A percentile compares a stretch with the other conserved stretches of the same genome.
phyloP scores from a whole-genome alignment of 352 stramenopile genomes.

The Globisporangium carolinianum region DNA sequence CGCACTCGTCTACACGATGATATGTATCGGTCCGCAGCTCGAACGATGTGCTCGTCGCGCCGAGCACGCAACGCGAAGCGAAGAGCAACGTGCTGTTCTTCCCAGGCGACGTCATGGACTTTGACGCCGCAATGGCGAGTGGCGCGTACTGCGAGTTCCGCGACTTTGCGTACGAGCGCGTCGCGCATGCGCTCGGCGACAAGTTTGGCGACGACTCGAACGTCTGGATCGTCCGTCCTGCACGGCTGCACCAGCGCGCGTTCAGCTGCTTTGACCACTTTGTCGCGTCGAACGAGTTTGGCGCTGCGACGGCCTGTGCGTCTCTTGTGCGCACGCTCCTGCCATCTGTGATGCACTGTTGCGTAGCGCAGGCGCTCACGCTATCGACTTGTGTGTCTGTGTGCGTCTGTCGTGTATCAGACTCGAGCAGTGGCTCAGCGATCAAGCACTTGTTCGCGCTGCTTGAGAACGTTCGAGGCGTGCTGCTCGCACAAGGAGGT shows the following conservation, averaged over 20 bases:
- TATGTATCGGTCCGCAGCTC: slow-evolving; percentile 15
- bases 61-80: slow-evolving; percentile 11
- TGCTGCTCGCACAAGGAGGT: slow-evolving; percentile 8
- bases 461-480: slow-evolving; percentile 24
- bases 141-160: slow-evolving; percentile 36
- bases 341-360: neutral
- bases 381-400: neutral
- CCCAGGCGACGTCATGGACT: slow-evolving; percentile 60
- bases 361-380: neutral
- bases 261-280: slow-evolving; percentile 69
- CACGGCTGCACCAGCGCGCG: slow-evolving; percentile 27
- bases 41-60: slow-evolving; percentile 47
- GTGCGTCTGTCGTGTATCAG: slow-evolving; percentile 8
- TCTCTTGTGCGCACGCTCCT: neutral
- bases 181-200: slow-evolving; percentile 29
- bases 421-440: slow-evolving; percentile 22
- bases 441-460: slow-evolving; percentile 33
- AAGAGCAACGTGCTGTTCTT: slow-evolving; percentile 61
- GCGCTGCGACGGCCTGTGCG: slow-evolving; percentile 38
- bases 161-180: slow-evolving; percentile 49
- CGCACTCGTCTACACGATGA: neutral
- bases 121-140: slow-evolving; percentile 28
- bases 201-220: slow-evolving; percentile 48
- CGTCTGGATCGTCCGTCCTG: slow-evolving; percentile 53
- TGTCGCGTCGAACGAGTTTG: slow-evolving; percentile 43